Percentiles rank a stretch among this genome's conserved stretches.
Evolutionary conservation across 495 filamentous ascomycete species (phyloP).

Genomic region (Aspergillus sclerotioniger): DNA sequence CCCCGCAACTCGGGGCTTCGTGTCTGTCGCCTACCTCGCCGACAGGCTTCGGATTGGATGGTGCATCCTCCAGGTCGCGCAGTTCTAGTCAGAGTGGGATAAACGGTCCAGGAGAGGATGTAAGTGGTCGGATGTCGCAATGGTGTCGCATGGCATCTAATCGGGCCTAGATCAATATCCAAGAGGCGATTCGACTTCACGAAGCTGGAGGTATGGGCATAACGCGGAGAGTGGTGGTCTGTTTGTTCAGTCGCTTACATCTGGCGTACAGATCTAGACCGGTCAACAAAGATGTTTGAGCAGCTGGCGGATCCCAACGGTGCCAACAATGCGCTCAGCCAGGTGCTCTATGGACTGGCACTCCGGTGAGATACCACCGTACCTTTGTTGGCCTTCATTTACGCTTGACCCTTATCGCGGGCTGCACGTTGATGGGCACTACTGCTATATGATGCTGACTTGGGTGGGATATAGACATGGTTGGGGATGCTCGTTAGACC

Average conservation of each 20-base stretch:
- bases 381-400: slow-evolving; percentile 1
- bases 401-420: neutral
- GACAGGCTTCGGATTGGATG: slow-evolving; percentile 14
- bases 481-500: slow-evolving; percentile 79
- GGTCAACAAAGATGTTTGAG: slow-evolving; percentile 83
- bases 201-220: slow-evolving; percentile 65
- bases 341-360: slow-evolving; percentile 94
- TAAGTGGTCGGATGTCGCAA: slow-evolving; percentile 21
- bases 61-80: slow-evolving; percentile 23
- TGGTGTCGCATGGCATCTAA: neutral
- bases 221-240: neutral
- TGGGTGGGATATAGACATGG: slow-evolving; percentile 64
- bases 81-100: slow-evolving; percentile 34
- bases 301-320: slow-evolving; percentile 81
- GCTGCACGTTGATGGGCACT: neutral
- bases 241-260: slow-evolving; percentile 7
- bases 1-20: slow-evolving; percentile 41
- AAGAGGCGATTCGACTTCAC: slow-evolving; percentile 93
- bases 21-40: slow-evolving; percentile 21
- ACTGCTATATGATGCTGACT: slow-evolving; percentile 5
- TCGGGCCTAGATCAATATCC: slow-evolving; percentile 69
- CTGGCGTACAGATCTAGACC: slow-evolving; percentile 50
- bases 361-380: slow-evolving; percentile 61
- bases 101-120: slow-evolving; percentile 44
- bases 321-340: slow-evolving; percentile 86